These are phyloP conservation scores for Penicillium brasilianum DNA, from an alignment of 2,329 filamentous ascomycete genomes.

Conservation along the genomic window DNA sequence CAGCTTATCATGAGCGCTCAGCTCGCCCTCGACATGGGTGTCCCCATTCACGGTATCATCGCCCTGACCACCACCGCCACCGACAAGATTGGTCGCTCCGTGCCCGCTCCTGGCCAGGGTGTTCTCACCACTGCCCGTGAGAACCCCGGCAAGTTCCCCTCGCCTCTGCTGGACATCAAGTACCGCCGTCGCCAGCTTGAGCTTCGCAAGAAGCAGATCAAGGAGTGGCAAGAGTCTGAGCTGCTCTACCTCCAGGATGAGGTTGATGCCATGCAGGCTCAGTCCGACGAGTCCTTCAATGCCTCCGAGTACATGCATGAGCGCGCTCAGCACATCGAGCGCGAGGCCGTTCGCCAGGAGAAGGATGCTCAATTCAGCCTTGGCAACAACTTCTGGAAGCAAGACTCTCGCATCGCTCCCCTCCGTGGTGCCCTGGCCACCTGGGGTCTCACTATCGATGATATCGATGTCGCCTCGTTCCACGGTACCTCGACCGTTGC, in stretches of 20 bases:
- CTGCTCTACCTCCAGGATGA: conserved; percentile 92
- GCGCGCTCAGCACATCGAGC: conserved; percentile 83
- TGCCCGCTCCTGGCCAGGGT: conserved; percentile 95
- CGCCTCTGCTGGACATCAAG: conserved; percentile 93
- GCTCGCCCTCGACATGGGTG: conserved; percentile 96
- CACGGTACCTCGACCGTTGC: conserved; percentile 98
- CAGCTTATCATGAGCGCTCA: conserved; percentile 98
- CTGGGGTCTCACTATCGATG: conserved; percentile 97
- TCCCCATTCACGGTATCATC: conserved; percentile 94
- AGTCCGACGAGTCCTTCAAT: conserved; percentile 71
- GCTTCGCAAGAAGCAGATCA: conserved; percentile 90
- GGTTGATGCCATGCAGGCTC: conserved; percentile 84
- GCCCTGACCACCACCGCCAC: conserved; percentile 94
- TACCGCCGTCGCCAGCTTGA: conserved; percentile 96
- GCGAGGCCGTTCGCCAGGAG: conserved; percentile 84
- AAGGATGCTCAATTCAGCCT: conserved; percentile 91
- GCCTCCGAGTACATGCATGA: conserved; percentile 86
- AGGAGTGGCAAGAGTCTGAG: conserved; percentile 95
- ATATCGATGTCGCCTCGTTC: conserved; percentile 94
- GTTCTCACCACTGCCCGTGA: conserved; percentile 95
- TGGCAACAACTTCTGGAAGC: conserved; percentile 99
- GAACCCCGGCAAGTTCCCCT: conserved; percentile 87
- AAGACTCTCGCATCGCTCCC: conserved; percentile 89
- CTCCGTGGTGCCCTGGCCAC: conserved; percentile 94
- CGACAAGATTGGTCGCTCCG: conserved; percentile 98